phyloP scores from a whole-genome alignment of 2,329 filamentous ascomycete genomes.

The Juglanconis sp. region DNA sequence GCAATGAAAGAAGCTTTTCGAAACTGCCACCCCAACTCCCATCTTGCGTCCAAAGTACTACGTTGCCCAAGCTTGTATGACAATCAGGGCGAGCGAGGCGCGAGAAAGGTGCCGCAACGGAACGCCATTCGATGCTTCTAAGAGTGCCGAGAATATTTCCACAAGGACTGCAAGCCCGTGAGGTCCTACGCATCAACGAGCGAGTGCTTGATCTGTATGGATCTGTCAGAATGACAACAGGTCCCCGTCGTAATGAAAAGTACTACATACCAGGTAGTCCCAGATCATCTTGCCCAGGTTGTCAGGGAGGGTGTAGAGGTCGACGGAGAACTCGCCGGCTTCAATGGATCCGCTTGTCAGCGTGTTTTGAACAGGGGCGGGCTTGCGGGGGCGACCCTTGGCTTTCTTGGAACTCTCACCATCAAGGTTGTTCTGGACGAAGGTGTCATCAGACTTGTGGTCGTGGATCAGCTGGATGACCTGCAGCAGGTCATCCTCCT shows the following conservation, averaged over 20 bases:
- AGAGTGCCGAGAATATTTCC: background rate
- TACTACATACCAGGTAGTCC: constrained; percentile 67
- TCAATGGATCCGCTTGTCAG: constrained; percentile 20
- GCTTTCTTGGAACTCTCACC: constrained; percentile 54
- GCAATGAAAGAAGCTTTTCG: background rate
- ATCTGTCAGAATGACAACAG: background rate
- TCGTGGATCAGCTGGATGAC: constrained; percentile 98
- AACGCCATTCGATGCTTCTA: background rate
- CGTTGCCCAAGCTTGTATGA: background rate
- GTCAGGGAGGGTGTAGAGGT: constrained; percentile 95
- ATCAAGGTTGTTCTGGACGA: constrained; percentile 95
- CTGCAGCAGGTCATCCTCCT: constrained; percentile 88
- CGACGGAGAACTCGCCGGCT: constrained; percentile 97
- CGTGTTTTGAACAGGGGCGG: constrained; percentile 8
- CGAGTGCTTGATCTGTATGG: constrained; percentile 12
- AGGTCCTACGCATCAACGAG: constrained; percentile 10
- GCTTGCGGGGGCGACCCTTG: constrained; percentile 6
- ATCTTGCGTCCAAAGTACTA: background rate
- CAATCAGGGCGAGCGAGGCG: background rate
- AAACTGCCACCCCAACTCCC: background rate
- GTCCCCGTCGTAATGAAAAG: background rate
- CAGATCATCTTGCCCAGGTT: constrained; percentile 87
- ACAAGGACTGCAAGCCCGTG: background rate
- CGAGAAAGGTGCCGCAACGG: background rate
- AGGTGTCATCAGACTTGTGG: constrained; percentile 89